Percentiles rank a stretch among this genome's conserved stretches.
Conservation (phyloP, 1,284 basidiomycete genomes). For the Apiotrichum domesticum region DNA sequence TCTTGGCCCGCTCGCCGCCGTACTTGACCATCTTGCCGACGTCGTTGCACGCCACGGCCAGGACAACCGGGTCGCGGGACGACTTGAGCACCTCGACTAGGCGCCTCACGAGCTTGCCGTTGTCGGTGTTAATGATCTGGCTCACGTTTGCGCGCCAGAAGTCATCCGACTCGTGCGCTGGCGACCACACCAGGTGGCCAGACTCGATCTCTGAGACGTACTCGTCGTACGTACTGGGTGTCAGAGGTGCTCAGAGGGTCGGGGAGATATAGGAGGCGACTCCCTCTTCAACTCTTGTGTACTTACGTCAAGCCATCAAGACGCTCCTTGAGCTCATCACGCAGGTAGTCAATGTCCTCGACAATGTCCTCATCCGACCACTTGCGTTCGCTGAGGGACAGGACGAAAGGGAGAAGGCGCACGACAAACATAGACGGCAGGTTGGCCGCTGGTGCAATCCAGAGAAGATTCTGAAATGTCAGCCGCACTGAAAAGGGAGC, state of each 20-base stretch:
- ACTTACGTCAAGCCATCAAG: conserved; percentile 63
- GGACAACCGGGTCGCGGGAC: conserved; percentile 65
- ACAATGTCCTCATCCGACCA: conserved; percentile 92
- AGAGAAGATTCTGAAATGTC: conserved; percentile 67
- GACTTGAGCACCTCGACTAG: conserved; percentile 66
- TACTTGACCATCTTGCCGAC: conserved; percentile 90
- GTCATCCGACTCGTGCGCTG: conserved; percentile 89
- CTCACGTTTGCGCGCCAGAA: conserved; percentile 97
- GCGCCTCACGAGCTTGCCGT: conserved; percentile 72
- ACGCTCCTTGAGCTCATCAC: conserved; percentile 69
- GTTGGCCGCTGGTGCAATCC: conserved; percentile 57
- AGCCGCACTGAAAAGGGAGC: neutral
- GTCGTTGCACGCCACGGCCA: conserved; percentile 86
- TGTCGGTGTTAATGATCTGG: conserved; percentile 77
- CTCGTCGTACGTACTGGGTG: conserved; percentile 72
- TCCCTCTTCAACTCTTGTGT: no score
- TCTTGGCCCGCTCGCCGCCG: conserved; percentile 75
- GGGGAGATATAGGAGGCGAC: neutral
- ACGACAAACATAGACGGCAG: conserved; percentile 88
- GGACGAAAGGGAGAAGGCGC: conserved; percentile 75
- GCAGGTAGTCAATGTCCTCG: conserved; percentile 82
- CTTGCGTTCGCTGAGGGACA: conserved; percentile 76
- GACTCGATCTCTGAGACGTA: conserved; percentile 85
- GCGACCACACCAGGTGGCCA: conserved; percentile 88
- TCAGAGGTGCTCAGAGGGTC: conserved; percentile 32